phyloP scores from a whole-genome alignment of 2,329 filamentous ascomycete genomes.

The Epichloe coenophiala region DNA sequence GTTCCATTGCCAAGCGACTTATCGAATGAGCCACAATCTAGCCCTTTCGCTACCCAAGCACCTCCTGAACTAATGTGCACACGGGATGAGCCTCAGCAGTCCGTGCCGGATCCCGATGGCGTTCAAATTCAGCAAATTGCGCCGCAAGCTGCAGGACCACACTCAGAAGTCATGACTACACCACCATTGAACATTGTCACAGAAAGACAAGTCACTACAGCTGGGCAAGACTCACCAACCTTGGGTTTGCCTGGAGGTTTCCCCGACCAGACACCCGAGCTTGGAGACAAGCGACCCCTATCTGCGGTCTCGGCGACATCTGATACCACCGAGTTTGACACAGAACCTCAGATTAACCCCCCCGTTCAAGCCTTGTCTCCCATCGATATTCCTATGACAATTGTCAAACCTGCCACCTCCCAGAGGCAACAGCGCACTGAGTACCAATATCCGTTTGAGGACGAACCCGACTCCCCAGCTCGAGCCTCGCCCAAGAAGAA shows the following conservation, averaged over 20 bases:
- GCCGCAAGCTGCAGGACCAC: not conserved
- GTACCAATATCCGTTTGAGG: constrained; percentile 38
- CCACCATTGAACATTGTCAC: constrained; percentile 1
- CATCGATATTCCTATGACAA: constrained; percentile 12
- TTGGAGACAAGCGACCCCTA: constrained; percentile 34
- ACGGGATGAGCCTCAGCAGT: not conserved
- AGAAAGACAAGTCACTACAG: not conserved
- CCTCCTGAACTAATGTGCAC: not conserved
- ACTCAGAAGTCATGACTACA: not conserved
- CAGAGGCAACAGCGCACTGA: constrained; percentile 22
- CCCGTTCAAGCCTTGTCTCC: constrained; percentile 22
- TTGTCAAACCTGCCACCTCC: constrained; percentile 17
- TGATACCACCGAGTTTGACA: constrained; percentile 58
- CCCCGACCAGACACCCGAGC: constrained; percentile 26
- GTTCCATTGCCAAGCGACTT: not conserved
- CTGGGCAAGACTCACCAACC: constrained; percentile 44
- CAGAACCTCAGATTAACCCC: constrained; percentile 52
- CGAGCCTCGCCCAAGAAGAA: not conserved
- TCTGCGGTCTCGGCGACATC: constrained; percentile 48
- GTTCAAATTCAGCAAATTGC: not conserved
- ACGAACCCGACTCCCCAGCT: constrained; percentile 18
- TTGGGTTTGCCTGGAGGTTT: constrained; percentile 54
- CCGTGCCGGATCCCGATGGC: not conserved
- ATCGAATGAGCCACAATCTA: not conserved
- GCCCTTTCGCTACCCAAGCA: not conserved